Evolutionary conservation across 192 early-diverging fungal genomes (phyloP).

Genomic region (Glomus cerebriforme): DNA sequence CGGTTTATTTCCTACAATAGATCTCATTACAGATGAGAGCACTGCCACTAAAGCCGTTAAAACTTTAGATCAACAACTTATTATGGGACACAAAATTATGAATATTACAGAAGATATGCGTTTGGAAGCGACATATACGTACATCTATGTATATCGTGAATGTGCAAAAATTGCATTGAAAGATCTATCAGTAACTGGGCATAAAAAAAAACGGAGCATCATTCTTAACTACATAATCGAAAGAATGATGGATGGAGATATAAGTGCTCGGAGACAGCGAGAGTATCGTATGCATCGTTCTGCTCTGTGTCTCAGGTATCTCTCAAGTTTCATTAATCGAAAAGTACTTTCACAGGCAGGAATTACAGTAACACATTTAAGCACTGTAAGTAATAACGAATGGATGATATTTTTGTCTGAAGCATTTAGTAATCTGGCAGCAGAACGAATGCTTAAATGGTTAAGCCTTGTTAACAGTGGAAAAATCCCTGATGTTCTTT

Average conservation of each 20-base stretch:
- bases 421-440: background rate
- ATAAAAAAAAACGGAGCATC: background rate
- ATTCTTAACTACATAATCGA: background rate
- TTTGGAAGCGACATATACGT: background rate
- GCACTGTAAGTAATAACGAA: background rate
- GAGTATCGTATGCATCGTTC: background rate
- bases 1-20: no score
- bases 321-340: background rate
- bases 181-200: background rate
- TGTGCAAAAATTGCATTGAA: background rate
- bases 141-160: background rate
- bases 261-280: background rate
- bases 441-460: constrained; percentile 5
- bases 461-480: background rate
- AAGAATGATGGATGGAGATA: background rate
- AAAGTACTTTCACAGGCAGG: background rate
- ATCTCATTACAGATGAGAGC: no score
- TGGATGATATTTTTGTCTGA: background rate
- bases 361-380: background rate
- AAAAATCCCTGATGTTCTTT: background rate
- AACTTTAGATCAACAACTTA: background rate
- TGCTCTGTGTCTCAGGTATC: background rate
- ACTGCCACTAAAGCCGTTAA: background rate
- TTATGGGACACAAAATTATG: background rate
- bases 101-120: background rate